Conservation (phyloP, 495 filamentous ascomycete species). For the Neurospora sp. region DNA sequence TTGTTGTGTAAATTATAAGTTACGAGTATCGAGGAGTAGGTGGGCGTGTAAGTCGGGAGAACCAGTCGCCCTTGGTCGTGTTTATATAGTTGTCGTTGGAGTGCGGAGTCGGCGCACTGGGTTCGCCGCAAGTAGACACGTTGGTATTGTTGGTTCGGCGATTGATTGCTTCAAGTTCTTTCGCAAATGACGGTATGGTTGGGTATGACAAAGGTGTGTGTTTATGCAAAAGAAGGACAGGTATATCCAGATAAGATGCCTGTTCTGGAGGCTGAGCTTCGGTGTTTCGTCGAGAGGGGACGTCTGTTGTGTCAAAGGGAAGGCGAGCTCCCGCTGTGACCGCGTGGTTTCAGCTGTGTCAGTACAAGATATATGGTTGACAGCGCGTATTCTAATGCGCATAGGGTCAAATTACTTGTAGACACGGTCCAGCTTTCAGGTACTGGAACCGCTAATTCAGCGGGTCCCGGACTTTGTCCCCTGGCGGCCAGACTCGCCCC, state of each 20-base stretch:
- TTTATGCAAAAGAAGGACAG: not conserved
- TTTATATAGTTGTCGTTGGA: not conserved
- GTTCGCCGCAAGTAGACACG: not conserved
- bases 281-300: not conserved
- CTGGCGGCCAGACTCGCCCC: not conserved
- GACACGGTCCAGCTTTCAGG: not conserved
- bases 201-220: not conserved
- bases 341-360: not conserved
- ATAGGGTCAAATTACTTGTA: not conserved
- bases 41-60: not conserved
- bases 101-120: not conserved
- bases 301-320: not conserved
- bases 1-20: not conserved
- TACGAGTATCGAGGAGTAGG: not conserved
- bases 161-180: not conserved
- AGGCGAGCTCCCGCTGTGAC: not conserved
- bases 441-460: not conserved
- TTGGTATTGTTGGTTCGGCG: conserved; percentile 1
- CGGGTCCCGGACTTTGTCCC: not conserved
- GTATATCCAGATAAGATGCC: not conserved
- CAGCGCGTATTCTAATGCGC: too few species aligned
- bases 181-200: not conserved
- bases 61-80: not conserved
- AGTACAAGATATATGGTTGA: not conserved
- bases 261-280: not conserved